Evolutionary conservation across 2,329 filamentous ascomycete species (phyloP), one percentile per base, ranked within the genome.

Genomic region (Calonectria hongkongensis): DNA sequence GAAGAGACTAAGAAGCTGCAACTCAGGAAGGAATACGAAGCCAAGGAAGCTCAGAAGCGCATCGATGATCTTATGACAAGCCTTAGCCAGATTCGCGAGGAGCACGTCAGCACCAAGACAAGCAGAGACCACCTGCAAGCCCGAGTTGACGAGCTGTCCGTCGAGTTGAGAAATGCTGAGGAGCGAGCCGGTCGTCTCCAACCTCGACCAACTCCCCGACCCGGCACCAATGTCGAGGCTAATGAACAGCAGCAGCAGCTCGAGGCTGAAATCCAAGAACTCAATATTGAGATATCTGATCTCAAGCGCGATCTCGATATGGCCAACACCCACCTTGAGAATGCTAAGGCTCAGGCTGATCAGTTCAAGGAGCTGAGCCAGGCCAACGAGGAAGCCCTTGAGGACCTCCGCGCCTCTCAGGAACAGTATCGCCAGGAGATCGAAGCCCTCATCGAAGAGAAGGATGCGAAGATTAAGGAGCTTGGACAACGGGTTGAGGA

Each of bases 291-390:
- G 80, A 89, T 98, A 48, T 93, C 94, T 0, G 95, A 98, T 75
- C 89, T 98, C 66, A 96, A 95, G 83, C 94, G 95, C 65, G 95
- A 97, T 79, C 88, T 98, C 13, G 95, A 98, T 68, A 87, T 98
- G 73, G 91, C 94, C 15, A 94, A 92, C 78, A 90, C 92, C 8
- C 95, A 98, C 78, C 87, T 98, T 15, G 94, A 97, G 77, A 93
- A 93, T 79, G 92, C 94, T 16, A 95, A 94, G 83, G 89, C 91
- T 43, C 94, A 98, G 80, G 92, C 93, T 48, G 95, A 98, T 81
- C 93, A 95, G 78, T 98, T 97, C 88, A 96, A 94, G 83, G 91
- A 93, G 63, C 95, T 98, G 78, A 95, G 95, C 78, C 95, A 97
- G 83, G 89, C 92, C 39, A 93, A 95, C 2, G 97, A 99, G 82